Evolutionary conservation across 371 early-diverging fungal species (phyloP), one percentile per base, ranked within the genome.

Genomic region (Saksenaea vasiformis): DNA sequence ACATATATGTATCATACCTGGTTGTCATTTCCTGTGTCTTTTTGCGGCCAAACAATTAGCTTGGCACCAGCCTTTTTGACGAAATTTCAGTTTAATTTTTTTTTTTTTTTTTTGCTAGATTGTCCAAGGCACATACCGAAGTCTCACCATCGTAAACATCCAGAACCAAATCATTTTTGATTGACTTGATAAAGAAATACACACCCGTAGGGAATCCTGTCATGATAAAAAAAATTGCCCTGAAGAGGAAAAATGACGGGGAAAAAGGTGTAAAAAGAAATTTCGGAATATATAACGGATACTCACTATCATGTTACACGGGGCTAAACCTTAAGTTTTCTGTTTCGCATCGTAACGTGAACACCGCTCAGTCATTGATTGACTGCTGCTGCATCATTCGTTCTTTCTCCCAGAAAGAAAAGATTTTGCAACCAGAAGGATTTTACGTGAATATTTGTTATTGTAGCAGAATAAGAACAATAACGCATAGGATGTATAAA

Each of bases 131-230:
- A 8, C 35, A 13, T 22, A 53, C 24, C 51, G 51, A 17, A 31
- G 63, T 59, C 34, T 58, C 60, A 5, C 59, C 63, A 56, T 63
- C 57, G 15, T 56, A 56, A 26, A 68, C 61, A 35, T 69, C 67
- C 2, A 74, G 27, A 27, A 68, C 68, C 15, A 41, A 36, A 1
- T 54, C 65, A 34, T 54, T 68, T 31, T 61, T 59, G n/a, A 51
- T 37, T 2, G 71, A 68, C 61, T 69, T 64, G 56, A 74, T 74
- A 57, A 51, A 70, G 41, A 74, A 74, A 62, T 66, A 68, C 38
- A 56, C 41, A 22, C 67, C 56, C 28, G 37, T 57, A 58, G 74
- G 74, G 53, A 74, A 74, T 54, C 56, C 64, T 28, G 56, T 31
- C 65, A 65, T 65, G 65, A 13, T 39, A 5, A 39, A 39, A 39